A percentile compares a stretch with the other conserved stretches of the same genome.
phyloP scores from a whole-genome alignment of 1,284 basidiomycete species.

The Tylopilus sp. region DNA sequence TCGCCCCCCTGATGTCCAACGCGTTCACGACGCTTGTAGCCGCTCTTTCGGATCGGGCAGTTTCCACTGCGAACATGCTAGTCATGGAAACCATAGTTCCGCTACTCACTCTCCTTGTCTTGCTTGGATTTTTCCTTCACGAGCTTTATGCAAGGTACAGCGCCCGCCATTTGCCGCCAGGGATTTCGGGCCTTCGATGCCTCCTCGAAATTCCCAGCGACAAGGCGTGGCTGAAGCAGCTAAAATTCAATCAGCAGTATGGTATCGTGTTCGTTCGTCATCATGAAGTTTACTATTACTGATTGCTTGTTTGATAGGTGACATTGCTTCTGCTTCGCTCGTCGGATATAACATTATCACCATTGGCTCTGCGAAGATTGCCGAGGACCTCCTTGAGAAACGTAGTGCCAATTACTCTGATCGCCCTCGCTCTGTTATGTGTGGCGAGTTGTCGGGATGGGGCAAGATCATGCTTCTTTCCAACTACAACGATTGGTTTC shows the following conservation, averaged over 20 bases:
- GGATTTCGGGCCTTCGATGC: slow-evolving; percentile 23
- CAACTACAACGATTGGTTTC: slow-evolving; percentile 35
- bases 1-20: slow-evolving; percentile 2
- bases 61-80: background rate
- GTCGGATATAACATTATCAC: slow-evolving; percentile 26
- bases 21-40: background rate
- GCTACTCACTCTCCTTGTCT: background rate
- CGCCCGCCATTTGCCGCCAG: slow-evolving; percentile 25
- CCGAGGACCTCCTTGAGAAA: slow-evolving; percentile 35
- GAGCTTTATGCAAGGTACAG: slow-evolving; percentile 13
- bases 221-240: slow-evolving; percentile 19
- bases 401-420: slow-evolving; percentile 34
- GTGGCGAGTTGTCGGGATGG: slow-evolving; percentile 41
- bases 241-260: slow-evolving; percentile 22
- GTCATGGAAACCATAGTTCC: background rate
- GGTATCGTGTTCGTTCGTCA: slow-evolving; percentile 13
- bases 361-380: slow-evolving; percentile 32
- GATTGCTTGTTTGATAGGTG: slow-evolving; percentile 17
- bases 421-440: slow-evolving; percentile 35
- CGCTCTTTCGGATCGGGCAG: background rate
- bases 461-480: slow-evolving; percentile 38
- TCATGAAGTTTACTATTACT: background rate
- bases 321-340: slow-evolving; percentile 28
- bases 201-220: slow-evolving; percentile 20
- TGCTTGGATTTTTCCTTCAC: slow-evolving; percentile 9